Base-by-base conservation (phyloP, 2,329 filamentous ascomycete genomes). In the Dactylellina sp. region DNA sequence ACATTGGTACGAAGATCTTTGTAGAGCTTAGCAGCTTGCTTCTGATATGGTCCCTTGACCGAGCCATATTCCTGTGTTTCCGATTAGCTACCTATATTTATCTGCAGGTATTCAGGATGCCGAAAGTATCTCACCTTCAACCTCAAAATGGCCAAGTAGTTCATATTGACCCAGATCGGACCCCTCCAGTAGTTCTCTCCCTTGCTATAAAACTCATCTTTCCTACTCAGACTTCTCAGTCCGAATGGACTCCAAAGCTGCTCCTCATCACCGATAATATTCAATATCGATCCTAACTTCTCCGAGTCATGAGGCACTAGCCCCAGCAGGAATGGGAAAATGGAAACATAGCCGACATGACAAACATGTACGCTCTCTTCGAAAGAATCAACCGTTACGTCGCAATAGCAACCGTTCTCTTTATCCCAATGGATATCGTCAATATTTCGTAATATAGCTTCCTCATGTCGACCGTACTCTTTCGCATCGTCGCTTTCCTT, bases 121-220 rank as follows among this genome's bases (percentile, higher is more conserved):
- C 46, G 28, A 28, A 50, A 9, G 25, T 2, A 28, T 57, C 37
- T 44, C 85, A 93, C 91, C 77, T 89, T 85, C 28, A 98, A 87
- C 79, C 91, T 89, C 77, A 89, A 87, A 59, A 97, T 83, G 56
- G 91, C 89, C 78, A 98, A 84, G 81, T 97, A 98, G 83, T 98
- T 98, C 77, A 98, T 93, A 80, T 95, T 95, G 79, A 98, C 91
- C 94, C 94, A 98, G 22, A 98, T 86, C 0, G 95, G 93, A 76
- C 92, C 91, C 75, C 93, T 87, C 94, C 95, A 99, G 84, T 99
- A 99, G 81, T 99, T 97, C 83, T 99, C 95, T 1, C 85, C 91
- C 0, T 93, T 96, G 42, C 90, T 92, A 81, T 97, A 98, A 75
- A 92, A 87, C 79, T 89, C 85, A 79, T 94, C 90, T 78, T 88